phyloP scores from a whole-genome alignment of 352 stramenopile species.

The Thalassiosira livingstoniorum region DNA sequence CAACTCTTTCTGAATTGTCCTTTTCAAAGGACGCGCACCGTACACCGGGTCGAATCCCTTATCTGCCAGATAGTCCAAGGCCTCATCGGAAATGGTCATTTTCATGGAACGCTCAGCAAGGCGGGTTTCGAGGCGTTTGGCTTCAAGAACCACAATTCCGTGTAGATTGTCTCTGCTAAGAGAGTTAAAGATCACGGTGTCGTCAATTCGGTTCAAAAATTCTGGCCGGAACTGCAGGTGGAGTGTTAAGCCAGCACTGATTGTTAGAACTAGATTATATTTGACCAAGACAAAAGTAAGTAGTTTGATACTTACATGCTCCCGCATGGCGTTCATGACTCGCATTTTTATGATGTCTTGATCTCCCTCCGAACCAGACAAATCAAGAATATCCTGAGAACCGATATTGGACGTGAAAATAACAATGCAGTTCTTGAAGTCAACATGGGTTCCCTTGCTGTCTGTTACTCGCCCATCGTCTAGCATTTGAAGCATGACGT shows the following conservation, averaged over 20 bases:
- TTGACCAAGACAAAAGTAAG: slow-evolving; percentile 2
- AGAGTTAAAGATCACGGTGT: slow-evolving; percentile 97
- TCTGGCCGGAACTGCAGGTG: slow-evolving; percentile 93
- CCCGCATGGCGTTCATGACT: slow-evolving; percentile 78
- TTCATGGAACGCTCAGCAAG: slow-evolving; percentile 92
- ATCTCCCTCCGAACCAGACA: slow-evolving; percentile 64
- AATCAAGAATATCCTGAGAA: slow-evolving; percentile 90
- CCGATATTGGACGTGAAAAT: slow-evolving; percentile 98
- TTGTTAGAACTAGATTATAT: neutral
- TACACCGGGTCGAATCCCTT: slow-evolving; percentile 95
- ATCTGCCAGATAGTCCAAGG: slow-evolving; percentile 92
- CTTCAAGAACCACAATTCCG: slow-evolving; percentile 94
- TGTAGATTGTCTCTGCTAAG: slow-evolving; percentile 91
- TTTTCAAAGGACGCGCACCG: slow-evolving; percentile 95
- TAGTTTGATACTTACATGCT: slow-evolving; percentile 22
- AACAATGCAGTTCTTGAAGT: slow-evolving; percentile 97
- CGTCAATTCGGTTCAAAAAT: slow-evolving; percentile 98
- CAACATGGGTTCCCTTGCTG: slow-evolving; percentile 89
- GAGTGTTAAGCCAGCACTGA: neutral
- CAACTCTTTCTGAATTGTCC: slow-evolving; percentile 94
- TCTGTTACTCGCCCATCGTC: slow-evolving; percentile 95
- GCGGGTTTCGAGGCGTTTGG: slow-evolving; percentile 90
- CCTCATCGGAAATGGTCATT: slow-evolving; percentile 90
- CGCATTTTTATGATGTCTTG: slow-evolving; percentile 72
- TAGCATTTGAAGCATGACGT: slow-evolving; percentile 94